Percentiles rank a stretch among this genome's conserved stretches.
phyloP scores from a whole-genome alignment of 108 stramenopile species.

The Cyclotella sp. region DNA sequence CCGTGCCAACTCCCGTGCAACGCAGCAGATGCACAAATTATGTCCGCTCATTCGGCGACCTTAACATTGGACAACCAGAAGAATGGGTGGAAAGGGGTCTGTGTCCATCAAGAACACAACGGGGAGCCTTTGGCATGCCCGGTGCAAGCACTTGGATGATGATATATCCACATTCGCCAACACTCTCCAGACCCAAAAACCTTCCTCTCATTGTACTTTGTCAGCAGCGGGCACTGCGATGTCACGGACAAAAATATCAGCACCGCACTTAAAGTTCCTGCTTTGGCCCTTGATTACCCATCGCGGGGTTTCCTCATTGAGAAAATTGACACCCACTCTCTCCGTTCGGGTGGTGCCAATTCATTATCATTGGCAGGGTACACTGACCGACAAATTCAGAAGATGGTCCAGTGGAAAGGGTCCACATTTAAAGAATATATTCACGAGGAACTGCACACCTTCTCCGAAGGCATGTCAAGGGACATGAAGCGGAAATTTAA shows the following conservation, averaged over 20 bases:
- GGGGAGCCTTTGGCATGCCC: background rate
- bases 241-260: constrained; percentile 1
- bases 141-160: background rate
- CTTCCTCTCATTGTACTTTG: background rate
- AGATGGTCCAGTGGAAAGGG: too few relatives aligned
- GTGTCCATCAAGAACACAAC: background rate
- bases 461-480: background rate
- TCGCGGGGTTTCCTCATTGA: constrained; percentile 2
- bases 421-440: too few relatives aligned
- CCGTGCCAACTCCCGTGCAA: background rate
- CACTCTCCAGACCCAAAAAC: background rate
- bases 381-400: too few relatives aligned
- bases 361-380: background rate
- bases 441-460: too few relatives aligned
- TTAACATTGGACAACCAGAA: constrained; percentile 14
- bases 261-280: background rate
- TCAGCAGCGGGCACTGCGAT: background rate
- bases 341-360: constrained; percentile 21
- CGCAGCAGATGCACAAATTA: background rate
- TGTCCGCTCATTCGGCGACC: background rate
- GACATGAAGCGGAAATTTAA: too few relatives aligned
- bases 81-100: constrained; percentile 16
- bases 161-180: background rate
- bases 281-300: constrained; percentile 1
- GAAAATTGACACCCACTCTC: constrained; percentile 9